A percentile compares a stretch with the other conserved stretches of the same genome.
Conservation (phyloP, 768 basidiomycete genomes). For the Chlorophyllum brunneum region DNA sequence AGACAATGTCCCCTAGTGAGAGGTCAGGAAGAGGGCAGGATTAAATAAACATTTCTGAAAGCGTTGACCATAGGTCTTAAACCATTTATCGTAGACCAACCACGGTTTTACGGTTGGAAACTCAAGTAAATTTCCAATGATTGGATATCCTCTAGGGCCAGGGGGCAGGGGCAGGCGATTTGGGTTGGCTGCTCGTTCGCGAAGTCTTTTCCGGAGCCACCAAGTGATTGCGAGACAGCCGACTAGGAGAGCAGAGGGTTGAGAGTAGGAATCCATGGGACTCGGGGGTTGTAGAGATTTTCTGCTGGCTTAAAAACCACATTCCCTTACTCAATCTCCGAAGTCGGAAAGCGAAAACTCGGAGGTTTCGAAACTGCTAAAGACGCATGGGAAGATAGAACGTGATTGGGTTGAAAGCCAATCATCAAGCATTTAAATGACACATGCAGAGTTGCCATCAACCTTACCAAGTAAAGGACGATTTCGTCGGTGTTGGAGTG, state of each 20-base stretch:
- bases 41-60: neutral
- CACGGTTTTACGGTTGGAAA: conserved; percentile 19
- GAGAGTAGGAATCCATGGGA: neutral
- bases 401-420: no score
- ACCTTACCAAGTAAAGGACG: no score
- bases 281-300: no score
- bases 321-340: no score
- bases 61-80: conserved; percentile 20
- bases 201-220: neutral
- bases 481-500: no score
- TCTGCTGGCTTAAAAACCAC: no score
- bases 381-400: no score
- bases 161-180: conserved; percentile 16
- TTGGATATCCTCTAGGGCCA: conserved; percentile 18
- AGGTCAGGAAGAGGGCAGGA: neutral
- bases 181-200: neutral
- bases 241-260: neutral
- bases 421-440: no score
- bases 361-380: no score
- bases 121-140: conserved; percentile 20
- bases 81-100: conserved; percentile 19
- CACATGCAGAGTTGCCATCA: no score
- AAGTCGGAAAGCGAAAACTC: no score
- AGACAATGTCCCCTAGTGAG: conserved; percentile 9
- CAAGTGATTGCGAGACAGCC: no score